Evolutionary conservation across 2,329 filamentous ascomycete genomes (phyloP), one percentile per base, ranked within the genome.

Genomic region (Arthrobotrys iridis): DNA sequence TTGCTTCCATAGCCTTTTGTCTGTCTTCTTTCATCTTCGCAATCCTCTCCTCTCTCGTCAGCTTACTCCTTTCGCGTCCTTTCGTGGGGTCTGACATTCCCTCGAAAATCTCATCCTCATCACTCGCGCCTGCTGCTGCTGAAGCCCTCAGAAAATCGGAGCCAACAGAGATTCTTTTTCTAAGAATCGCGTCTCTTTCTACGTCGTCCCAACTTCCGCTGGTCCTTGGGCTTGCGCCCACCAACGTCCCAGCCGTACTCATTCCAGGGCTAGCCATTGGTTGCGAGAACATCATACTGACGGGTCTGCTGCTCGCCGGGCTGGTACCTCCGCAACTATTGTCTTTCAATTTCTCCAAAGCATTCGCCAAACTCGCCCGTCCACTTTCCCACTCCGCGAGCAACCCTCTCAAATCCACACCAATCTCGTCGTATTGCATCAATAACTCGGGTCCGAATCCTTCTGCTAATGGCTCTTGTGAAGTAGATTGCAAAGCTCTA

Each of bases 351-450:
- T 77, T 89, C 81, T 95, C 90, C 80, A 97, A 91, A 78, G 91
- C 93, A 64, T 89, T 88, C 50, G 92, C 89, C 60, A 99, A 85
- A 4, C 92, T 89, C n/a, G 90, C 87, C 81, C 91, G 94, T 58
- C 94, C 95, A 60, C 90, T 88, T 79, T 96, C 92, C 93, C 93
- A 97, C 77, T 93, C 91, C 77, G 91, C 87, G 82, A 93, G 88
- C 57, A 97, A 84, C 45, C 90, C 87, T 81, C 90, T 90, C 46
- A 99, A 86, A 80, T 99, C 95, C 24, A 89, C 86, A 1, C 95
- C 95, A 77, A 99, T 96, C 3, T 93, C 94, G 67, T 99, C 95
- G 82, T 98, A 99, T 80, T 98, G 95, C 20, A 89, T 84, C 86
- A 97, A 90, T 40, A 98, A 86, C 77, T 89, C 89, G 0, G 90